Percentiles rank a stretch among this genome's conserved stretches.
Conservation (phyloP, 768 basidiomycete species). For the Leucosporidium yakuticum region DNA sequence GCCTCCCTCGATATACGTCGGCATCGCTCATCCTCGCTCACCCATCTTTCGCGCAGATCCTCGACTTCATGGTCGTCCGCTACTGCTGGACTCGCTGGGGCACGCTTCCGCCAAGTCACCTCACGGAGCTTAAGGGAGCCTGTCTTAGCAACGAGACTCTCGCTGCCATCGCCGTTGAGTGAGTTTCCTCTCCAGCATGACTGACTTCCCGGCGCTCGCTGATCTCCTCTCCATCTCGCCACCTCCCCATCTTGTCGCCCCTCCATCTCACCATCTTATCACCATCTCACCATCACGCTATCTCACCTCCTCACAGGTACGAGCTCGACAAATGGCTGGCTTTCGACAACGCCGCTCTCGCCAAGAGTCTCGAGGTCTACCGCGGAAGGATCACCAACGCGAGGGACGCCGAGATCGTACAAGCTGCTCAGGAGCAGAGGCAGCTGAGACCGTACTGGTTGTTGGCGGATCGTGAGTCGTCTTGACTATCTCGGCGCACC, state of each 20-base stretch:
- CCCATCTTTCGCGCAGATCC: no score
- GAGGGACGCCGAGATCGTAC: conserved; percentile 75
- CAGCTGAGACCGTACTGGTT: conserved; percentile 14
- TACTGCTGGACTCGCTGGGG: conserved; percentile 10
- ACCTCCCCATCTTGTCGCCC: no score
- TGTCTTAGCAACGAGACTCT: conserved; percentile 19
- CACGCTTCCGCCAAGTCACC: neutral
- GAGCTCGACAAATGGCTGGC: conserved; percentile 11
- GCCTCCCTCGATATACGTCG: neutral
- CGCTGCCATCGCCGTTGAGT: conserved; percentile 19
- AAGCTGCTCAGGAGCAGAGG: conserved; percentile 49
- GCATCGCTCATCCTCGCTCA: no score
- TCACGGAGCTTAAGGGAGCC: conserved; percentile 10
- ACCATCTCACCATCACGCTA: no score
- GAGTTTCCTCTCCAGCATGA: neutral
- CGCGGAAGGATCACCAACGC: conserved; percentile 50
- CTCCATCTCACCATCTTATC: no score
- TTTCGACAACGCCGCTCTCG: conserved; percentile 1
- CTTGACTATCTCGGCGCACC: neutral
- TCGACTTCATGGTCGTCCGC: conserved; percentile 14
- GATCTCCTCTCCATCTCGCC: no score
- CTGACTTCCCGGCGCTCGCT: neutral
- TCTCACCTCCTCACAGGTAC: conserved; percentile 4
- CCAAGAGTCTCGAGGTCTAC: conserved; percentile 2
- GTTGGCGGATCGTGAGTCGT: conserved; percentile 3